Evolutionary conservation across 1,284 basidiomycete genomes (phyloP).

Genomic region (Irpex sp.): DNA sequence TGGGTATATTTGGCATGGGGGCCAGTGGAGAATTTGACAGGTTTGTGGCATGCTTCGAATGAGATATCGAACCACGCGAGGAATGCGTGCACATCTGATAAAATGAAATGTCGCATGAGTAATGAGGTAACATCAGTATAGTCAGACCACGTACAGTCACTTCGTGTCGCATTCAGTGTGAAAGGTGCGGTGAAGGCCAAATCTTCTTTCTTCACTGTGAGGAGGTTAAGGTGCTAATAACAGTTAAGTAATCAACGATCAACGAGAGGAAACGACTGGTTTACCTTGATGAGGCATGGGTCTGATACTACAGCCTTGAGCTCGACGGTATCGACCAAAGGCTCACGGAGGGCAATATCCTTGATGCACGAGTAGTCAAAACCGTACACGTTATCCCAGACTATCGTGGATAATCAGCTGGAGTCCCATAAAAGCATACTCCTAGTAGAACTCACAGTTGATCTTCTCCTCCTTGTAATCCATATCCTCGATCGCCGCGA

Average conservation of each 20-base stretch:
- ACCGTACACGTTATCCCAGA: slow-evolving; percentile 99
- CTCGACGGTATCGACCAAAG: slow-evolving; percentile 97
- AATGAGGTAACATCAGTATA: slow-evolving; percentile 5
- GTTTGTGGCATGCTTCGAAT: slow-evolving; percentile 91
- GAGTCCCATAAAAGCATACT: neutral
- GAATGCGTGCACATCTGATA: slow-evolving; percentile 93
- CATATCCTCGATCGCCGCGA: slow-evolving; percentile 98
- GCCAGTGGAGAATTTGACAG: slow-evolving; percentile 92
- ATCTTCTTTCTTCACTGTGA: slow-evolving; percentile 94
- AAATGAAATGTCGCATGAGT: neutral
- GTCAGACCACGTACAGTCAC: slow-evolving; percentile 73
- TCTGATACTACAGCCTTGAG: slow-evolving; percentile 90
- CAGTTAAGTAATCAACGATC: neutral
- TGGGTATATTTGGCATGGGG: slow-evolving; percentile 97
- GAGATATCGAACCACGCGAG: slow-evolving; percentile 99
- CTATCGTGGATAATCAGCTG: slow-evolving; percentile 35
- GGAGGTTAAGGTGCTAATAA: slow-evolving; percentile 81
- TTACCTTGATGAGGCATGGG: slow-evolving; percentile 82
- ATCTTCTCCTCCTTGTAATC: slow-evolving; percentile 99
- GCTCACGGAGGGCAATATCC: slow-evolving; percentile 95
- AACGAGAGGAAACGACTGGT: slow-evolving; percentile 10
- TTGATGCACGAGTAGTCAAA: slow-evolving; percentile 99
- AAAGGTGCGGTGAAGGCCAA: slow-evolving; percentile 85
- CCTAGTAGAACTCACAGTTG: slow-evolving; percentile 65
- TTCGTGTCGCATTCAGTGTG: slow-evolving; percentile 79